phyloP scores from a whole-genome alignment of 345 rosid species.

The Boechera retrofracta region DNA sequence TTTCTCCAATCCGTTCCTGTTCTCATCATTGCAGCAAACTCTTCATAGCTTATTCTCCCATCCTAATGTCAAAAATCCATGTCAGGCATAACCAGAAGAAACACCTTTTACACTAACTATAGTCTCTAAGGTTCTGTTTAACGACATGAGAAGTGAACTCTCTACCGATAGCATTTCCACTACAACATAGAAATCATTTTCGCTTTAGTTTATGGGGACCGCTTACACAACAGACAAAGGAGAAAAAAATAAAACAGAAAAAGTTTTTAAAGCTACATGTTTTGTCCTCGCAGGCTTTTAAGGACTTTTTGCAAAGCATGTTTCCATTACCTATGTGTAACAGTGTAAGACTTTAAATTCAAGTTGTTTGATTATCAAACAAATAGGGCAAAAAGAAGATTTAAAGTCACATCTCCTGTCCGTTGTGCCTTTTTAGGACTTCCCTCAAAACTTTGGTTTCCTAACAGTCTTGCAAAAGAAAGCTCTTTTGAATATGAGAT shows the following conservation, averaged over 20 bases:
- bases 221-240: conserved; percentile 30
- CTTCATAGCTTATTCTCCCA: conserved; percentile 95
- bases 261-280: conserved; percentile 37
- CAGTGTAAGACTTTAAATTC: conserved; percentile 27
- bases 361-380: conserved; percentile 21
- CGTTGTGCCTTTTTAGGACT: neutral
- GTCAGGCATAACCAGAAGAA: conserved; percentile 34
- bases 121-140: conserved; percentile 3
- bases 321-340: conserved; percentile 34
- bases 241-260: neutral
- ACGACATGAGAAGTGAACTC: conserved; percentile 7
- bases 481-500: conserved; percentile 17
- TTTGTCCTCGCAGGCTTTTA: conserved; percentile 39
- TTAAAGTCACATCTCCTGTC: conserved; percentile 26
- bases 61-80: conserved; percentile 58
- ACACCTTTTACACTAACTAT: conserved; percentile 14
- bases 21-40: conserved; percentile 98
- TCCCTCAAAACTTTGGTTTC: conserved; percentile 12
- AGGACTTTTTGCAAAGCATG: conserved; percentile 37
- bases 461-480: conserved; percentile 26
- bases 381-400: conserved; percentile 5
- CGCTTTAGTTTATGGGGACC: conserved; percentile 37
- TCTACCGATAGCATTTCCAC: conserved; percentile 13
- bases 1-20: conserved; percentile 99
- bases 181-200: conserved; percentile 20